A percentile compares a stretch with the other conserved stretches of the same genome.
These are phyloP conservation scores for Penicillium sp. DNA, from an alignment of 2,329 filamentous ascomycete genomes.

Conservation along the genomic window DNA sequence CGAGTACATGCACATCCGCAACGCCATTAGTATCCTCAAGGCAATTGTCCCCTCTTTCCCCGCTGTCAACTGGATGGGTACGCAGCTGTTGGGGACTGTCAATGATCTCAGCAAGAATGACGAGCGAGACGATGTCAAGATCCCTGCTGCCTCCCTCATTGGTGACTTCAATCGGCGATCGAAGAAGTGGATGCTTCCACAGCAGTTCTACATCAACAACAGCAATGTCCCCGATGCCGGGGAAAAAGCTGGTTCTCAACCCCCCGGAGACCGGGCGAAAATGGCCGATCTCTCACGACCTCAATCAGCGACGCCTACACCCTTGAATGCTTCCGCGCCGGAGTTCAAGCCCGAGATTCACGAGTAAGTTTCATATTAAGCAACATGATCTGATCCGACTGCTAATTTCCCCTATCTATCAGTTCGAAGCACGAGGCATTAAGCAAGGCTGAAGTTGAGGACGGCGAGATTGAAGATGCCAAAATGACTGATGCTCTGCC, in stretches of 20 bases:
- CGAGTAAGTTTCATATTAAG: constrained; percentile 35
- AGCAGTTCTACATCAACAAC: constrained; percentile 46
- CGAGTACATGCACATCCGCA: constrained; percentile 98
- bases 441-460: constrained; percentile 44
- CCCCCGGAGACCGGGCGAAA: constrained; percentile 23
- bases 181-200: constrained; percentile 52
- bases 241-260: constrained; percentile 28
- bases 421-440: constrained; percentile 31
- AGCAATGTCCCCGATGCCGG: constrained; percentile 18
- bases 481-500: constrained; percentile 41
- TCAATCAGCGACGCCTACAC: constrained; percentile 34
- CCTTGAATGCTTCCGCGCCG: constrained; percentile 43
- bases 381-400: neutral
- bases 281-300: constrained; percentile 32
- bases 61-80: constrained; percentile 83
- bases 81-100: constrained; percentile 45
- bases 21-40: constrained; percentile 88
- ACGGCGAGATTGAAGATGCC: constrained; percentile 50
- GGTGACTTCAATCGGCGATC: constrained; percentile 51
- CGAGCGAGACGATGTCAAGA: constrained; percentile 52
- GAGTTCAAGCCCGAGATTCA: constrained; percentile 42
- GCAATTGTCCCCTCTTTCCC: constrained; percentile 81
- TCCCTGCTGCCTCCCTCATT: constrained; percentile 52
- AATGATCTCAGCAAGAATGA: constrained; percentile 47
- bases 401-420: constrained; percentile 23